A percentile compares a stretch with the other conserved stretches of the same genome.
These are phyloP conservation scores for Trametes elegans DNA, from an alignment of 768 basidiomycete species.

Conservation along the genomic window DNA sequence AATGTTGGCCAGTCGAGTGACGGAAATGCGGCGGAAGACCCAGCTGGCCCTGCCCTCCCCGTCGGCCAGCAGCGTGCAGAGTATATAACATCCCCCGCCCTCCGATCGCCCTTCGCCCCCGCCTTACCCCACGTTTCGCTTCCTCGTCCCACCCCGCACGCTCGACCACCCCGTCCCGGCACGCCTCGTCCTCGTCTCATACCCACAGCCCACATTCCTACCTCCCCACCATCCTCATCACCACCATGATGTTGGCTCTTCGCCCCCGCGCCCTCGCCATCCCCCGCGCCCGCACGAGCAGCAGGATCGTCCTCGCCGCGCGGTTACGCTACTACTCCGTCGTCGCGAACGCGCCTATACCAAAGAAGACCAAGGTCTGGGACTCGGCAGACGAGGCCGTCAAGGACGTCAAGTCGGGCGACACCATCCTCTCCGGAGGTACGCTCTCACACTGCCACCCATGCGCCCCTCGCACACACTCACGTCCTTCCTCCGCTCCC, in stretches of 20 bases:
- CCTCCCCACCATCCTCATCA: not conserved
- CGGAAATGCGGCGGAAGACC: conserved; percentile 20
- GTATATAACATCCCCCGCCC: conserved; percentile 2
- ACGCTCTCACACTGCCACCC: conserved; percentile 24
- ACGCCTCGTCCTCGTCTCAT: not conserved
- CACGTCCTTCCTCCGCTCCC: not conserved
- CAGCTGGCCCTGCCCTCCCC: not conserved
- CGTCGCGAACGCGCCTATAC: conserved; percentile 29
- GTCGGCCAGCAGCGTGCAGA: not conserved
- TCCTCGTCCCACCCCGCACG: not conserved
- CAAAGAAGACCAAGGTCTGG: conserved; percentile 62
- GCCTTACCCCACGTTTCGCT: conserved; percentile 16
- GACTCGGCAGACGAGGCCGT: conserved; percentile 76
- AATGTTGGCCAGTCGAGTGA: not conserved
- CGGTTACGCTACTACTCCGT: conserved; percentile 27
- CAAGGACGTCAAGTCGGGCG: conserved; percentile 76
- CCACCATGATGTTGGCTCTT: conserved; percentile 22
- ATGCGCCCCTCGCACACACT: not conserved
- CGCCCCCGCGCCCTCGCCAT: conserved; percentile 16
- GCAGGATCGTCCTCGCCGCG: conserved; percentile 16
- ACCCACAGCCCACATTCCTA: conserved; percentile 16
- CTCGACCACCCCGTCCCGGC: not conserved
- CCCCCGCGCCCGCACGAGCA: conserved; percentile 21
- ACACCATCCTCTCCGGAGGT: conserved; percentile 80
- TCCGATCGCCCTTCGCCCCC: conserved; percentile 9